Base-by-base conservation (phyloP, 768 basidiomycete species). In the Xanthoconium stramineum region DNA sequence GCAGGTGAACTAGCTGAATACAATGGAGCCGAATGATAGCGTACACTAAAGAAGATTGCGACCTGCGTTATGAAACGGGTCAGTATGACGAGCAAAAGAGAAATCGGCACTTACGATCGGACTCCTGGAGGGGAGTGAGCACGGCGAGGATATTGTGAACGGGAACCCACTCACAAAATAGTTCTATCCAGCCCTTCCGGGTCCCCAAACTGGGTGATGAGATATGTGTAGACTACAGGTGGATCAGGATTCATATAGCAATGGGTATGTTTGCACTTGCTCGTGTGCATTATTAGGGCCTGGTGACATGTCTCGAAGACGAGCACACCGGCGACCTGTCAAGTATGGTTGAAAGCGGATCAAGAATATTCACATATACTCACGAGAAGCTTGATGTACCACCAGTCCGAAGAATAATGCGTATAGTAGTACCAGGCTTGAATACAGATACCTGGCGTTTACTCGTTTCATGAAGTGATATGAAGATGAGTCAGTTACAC, bases 361-460 rank as follows among this genome's bases (percentile, higher is more conserved):
- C 9, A 50, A 51, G 17, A 36, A 19, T 11, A 33, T 7, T 14
- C 4, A 12, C 17, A 36, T 39, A 24, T 32, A 67, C 76, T 60
- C 52, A 83, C 83, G 28, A 84, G 65, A 11, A 66, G 50, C 60
- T 78, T 81, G 54, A 77, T 70, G 14, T 73, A 68, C 80, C 80
- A 83, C 28, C 67, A 61, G 63, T 84, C 83, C 28, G 68, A 72
- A 50, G 80, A 77, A 62, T 84, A 73, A 3, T 55, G 76, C 15
- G 69, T 73, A 53, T 68, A 83, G 61, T 84, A 85, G 58, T 78
- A 83, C 74, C 76, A 82, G 1, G 76, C 74, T 64, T 85, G 84
- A 30, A 84, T 68, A 39, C 73, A 73, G 8, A 80, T 80, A n/a
- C 83, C 83, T 85, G 43, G 48, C 3, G 53, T 19, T 32, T 24